Evolutionary conservation across 768 basidiomycete genomes (phyloP).

Genomic region (Psilocybe sp.): DNA sequence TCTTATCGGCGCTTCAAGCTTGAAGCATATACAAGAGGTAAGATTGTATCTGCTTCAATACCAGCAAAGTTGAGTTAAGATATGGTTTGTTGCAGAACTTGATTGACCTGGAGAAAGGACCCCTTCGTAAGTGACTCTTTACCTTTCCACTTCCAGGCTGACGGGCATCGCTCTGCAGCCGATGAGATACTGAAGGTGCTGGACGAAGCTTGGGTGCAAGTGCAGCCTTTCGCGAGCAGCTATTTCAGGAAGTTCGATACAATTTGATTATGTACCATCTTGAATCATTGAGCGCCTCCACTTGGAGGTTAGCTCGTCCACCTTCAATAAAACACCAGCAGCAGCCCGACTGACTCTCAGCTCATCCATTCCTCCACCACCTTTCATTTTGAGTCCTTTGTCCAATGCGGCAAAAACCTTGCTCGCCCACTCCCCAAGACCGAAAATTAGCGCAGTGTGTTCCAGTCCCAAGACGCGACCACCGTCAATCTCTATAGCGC

Average conservation of each 20-base stretch:
- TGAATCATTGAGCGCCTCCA: constrained; percentile 27
- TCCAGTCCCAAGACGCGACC: constrained; percentile 76
- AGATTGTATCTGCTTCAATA: background rate
- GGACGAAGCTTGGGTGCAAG: constrained; percentile 48
- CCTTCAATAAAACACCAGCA: constrained; percentile 79
- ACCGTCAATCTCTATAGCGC: constrained; percentile 69
- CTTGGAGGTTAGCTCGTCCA: constrained; percentile 42
- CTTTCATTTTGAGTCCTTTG: constrained; percentile 55
- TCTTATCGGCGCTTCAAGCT: constrained; percentile 61
- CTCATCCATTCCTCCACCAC: constrained; percentile 66
- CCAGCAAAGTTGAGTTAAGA: background rate
- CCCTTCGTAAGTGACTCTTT: constrained; percentile 37
- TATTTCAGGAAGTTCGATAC: constrained; percentile 26
- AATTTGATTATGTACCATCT: constrained; percentile 14
- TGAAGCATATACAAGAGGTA: constrained; percentile 54
- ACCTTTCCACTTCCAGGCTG: background rate
- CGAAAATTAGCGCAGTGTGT: constrained; percentile 67
- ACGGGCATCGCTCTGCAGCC: constrained; percentile 20
- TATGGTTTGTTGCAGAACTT: constrained; percentile 34
- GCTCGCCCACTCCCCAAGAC: constrained; percentile 78
- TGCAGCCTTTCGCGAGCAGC: constrained; percentile 37
- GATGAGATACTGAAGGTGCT: constrained; percentile 49
- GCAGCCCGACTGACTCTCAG: constrained; percentile 62
- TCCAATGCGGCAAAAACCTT: constrained; percentile 64
- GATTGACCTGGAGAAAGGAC: constrained; percentile 53